Conservation (phyloP, 768 basidiomycete species). For the Tephrocybe sp. region DNA sequence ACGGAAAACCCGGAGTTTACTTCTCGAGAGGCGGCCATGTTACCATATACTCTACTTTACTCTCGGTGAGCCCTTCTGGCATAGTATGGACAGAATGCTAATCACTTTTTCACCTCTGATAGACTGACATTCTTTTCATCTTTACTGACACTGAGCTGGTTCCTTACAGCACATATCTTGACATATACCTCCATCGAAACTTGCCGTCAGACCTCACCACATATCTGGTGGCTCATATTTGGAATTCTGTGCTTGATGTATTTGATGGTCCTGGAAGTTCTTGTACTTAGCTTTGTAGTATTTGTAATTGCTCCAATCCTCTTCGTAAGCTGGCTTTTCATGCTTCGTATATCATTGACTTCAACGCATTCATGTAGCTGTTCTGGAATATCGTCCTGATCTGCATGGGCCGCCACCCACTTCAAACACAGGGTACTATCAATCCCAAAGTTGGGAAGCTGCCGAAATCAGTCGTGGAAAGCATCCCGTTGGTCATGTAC, state of each 20-base stretch:
- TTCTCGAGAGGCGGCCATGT: constrained; percentile 1
- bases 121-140: constrained; percentile 67
- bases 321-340: constrained; percentile 52
- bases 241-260: constrained; percentile 80
- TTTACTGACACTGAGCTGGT: constrained; percentile 76
- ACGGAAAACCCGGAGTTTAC: constrained; percentile 1
- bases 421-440: constrained; percentile 71
- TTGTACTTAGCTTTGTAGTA: constrained; percentile 72
- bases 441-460: constrained; percentile 79
- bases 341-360: neutral
- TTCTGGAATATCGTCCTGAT: constrained; percentile 78
- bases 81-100: constrained; percentile 19
- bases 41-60: constrained; percentile 27
- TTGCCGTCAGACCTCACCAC: constrained; percentile 72
- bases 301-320: constrained; percentile 78
- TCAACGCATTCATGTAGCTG: constrained; percentile 37
- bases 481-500: constrained; percentile 82
- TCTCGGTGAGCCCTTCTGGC: constrained; percentile 33
- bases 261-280: constrained; percentile 63
- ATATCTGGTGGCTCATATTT: constrained; percentile 86
- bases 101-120: constrained; percentile 1
- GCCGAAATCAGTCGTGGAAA: constrained; percentile 66
- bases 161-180: constrained; percentile 76
- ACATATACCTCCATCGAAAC: constrained; percentile 73
- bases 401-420: constrained; percentile 75